A percentile compares a stretch with the other conserved stretches of the same genome.
Conservation (phyloP, 768 basidiomycete species). For the Leccinum imitatum region DNA sequence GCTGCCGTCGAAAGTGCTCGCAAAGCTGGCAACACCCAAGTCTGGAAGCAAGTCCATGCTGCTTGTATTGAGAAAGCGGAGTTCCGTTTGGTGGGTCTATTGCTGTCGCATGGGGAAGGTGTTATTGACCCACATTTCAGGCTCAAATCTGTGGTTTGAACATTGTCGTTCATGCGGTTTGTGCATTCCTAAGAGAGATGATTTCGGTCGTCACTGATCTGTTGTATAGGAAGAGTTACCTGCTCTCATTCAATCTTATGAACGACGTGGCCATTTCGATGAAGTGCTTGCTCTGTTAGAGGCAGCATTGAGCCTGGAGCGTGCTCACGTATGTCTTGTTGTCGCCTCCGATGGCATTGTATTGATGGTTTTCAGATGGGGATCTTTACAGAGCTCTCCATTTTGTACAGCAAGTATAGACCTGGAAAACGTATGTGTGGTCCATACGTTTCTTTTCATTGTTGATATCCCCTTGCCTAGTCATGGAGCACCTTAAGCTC, state of each 20-base stretch:
- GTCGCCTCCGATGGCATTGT: not conserved
- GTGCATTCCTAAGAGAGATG: conserved; percentile 18
- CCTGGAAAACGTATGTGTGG: conserved; percentile 80
- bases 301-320: conserved; percentile 93
- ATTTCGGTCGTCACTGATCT: conserved; percentile 6
- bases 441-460: not conserved
- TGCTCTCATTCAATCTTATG: conserved; percentile 77
- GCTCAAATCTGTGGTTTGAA: conserved; percentile 99
- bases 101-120: not conserved
- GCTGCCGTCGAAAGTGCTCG: conserved; percentile 98
- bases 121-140: conserved; percentile 33
- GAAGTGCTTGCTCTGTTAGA: conserved; percentile 91
- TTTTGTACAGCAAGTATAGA: conserved; percentile 92
- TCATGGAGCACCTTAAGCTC: conserved; percentile 98
- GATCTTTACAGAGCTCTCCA: conserved; percentile 93
- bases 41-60: conserved; percentile 99
- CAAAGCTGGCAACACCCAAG: conserved; percentile 98
- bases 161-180: conserved; percentile 85
- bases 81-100: conserved; percentile 72
- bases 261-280: conserved; percentile 89
- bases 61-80: conserved; percentile 98
- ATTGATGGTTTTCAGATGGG: conserved; percentile 63
- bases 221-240: conserved; percentile 68
- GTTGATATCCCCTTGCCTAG: conserved; percentile 39
- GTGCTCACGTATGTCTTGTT: conserved; percentile 70